A percentile compares a stretch with the other conserved stretches of the same genome.
These are phyloP conservation scores for Boletus bicolor DNA, from an alignment of 768 basidiomycete genomes.

Conservation along the genomic window DNA sequence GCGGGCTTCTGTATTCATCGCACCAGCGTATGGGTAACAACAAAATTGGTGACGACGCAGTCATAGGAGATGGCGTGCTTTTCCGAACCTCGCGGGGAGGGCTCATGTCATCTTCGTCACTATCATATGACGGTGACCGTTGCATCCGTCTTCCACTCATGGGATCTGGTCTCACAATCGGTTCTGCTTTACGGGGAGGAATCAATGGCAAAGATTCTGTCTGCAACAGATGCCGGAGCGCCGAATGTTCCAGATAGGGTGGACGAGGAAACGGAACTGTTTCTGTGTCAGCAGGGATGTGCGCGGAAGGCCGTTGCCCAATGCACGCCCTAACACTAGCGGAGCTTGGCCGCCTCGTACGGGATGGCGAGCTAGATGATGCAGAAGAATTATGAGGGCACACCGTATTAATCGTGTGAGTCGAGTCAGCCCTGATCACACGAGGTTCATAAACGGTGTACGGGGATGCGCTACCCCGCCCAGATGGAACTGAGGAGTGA, in stretches of 20 bases:
- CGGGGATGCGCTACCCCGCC: conserved; percentile 32
- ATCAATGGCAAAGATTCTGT: conserved; percentile 42
- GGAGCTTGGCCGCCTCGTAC: conserved; percentile 46
- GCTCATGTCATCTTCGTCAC: conserved; percentile 64
- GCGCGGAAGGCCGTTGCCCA: conserved; percentile 25
- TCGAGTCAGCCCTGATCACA: conserved; percentile 56
- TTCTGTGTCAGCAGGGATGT: conserved; percentile 30
- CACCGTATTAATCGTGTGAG: conserved; percentile 40
- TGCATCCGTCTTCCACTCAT: conserved; percentile 18
- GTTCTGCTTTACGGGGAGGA: conserved; percentile 39
- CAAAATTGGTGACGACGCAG: conserved; percentile 39
- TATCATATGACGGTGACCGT: conserved; percentile 50
- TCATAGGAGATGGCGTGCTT: conserved; percentile 20
- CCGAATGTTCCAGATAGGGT: conserved; percentile 72
- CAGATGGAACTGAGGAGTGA: conserved; percentile 31
- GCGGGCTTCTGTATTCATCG: conserved; percentile 57
- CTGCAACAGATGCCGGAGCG: conserved; percentile 66
- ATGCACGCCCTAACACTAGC: conserved; percentile 28
- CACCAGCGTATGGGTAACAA: conserved; percentile 78
- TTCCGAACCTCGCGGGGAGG: conserved; percentile 42
- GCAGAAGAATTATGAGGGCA: conserved; percentile 39
- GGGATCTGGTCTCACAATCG: conserved; percentile 21
- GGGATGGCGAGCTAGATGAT: conserved; percentile 42
- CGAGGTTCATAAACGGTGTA: conserved; percentile 56
- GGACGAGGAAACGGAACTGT: conserved; percentile 57